A percentile compares a stretch with the other conserved stretches of the same genome.
These are phyloP conservation scores for Cryptomeria japonica DNA, from an alignment of 75 land plant species.

Conservation along the genomic window DNA sequence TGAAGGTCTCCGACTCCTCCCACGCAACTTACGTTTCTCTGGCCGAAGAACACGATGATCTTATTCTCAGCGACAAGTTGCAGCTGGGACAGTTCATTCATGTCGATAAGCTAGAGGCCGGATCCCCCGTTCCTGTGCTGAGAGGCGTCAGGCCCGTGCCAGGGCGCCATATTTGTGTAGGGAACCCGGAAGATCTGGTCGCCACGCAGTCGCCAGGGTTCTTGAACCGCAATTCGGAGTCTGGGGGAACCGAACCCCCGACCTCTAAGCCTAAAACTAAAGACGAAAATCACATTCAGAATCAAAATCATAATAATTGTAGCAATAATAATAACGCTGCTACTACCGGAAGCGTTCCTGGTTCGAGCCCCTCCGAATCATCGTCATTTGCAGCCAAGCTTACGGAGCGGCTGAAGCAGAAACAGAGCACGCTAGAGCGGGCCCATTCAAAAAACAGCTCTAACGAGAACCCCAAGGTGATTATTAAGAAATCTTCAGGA, in stretches of 20 bases:
- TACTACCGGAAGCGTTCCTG: background rate
- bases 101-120: constrained; percentile 70
- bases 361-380: constrained; percentile 11
- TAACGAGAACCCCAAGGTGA: background rate
- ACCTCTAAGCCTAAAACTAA: background rate
- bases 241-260: background rate
- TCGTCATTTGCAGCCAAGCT: constrained; percentile 34
- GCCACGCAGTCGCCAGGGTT: constrained; percentile 58
- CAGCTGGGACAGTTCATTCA: constrained; percentile 85
- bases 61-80: constrained; percentile 78
- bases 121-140: constrained; percentile 73
- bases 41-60: constrained; percentile 77
- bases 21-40: constrained; percentile 84
- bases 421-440: constrained; percentile 13
- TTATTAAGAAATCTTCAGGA: constrained; percentile 12
- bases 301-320: background rate
- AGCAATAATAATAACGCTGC: background rate
- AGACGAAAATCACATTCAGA: constrained; percentile 12
- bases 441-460: constrained; percentile 9
- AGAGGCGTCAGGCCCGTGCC: constrained; percentile 83
- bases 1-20: constrained; percentile 83
- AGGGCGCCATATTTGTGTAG: constrained; percentile 78
- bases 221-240: constrained; percentile 29
- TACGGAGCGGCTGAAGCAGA: constrained; percentile 29
- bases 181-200: constrained; percentile 74